Evolutionary conservation across 2,329 filamentous ascomycete genomes (phyloP), one percentile per base, ranked within the genome.

Genomic region (Dryadomyces quercivorus): DNA sequence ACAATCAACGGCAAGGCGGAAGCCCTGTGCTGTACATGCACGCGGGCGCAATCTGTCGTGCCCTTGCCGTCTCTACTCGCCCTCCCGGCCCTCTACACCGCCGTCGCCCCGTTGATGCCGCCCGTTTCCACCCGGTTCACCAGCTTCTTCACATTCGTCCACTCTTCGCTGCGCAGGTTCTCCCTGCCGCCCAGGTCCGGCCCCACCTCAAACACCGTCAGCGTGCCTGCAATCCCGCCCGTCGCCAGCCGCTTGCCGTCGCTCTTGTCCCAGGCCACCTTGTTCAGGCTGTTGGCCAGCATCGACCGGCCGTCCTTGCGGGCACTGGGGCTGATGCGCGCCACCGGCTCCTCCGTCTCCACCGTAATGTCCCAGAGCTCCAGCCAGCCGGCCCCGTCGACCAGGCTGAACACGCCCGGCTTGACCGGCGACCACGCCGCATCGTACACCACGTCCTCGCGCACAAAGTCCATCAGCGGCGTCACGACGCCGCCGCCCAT

Each of bases 401-500:
- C 93, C 20, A 95, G 81, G 1, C 88, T 89, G 69, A 98, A 98
- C 9, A 98, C 88, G 42, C 90, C 91, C 0, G 93, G 93, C 66
- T 93, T 92, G 60, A 93, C 81, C 0, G 93, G 93, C 15, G 89
- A 95, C 94, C 94, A 98, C 53, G 85, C 85, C 2, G 89, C 91
- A 66, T 96, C 92, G 70, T 98, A 98, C 52, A 98, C 91, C 20
- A 96, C 85, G 63, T 98, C 94, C 70, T 98, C 94, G 54, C 93
- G 85, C 20, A 87, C 85, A 64, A 98, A 89, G 59, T 97, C 90
- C 13, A 97, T 77, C 26, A 98, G 75, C 0, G 93, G 93, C 2
- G 78, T 70, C 34, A 92, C 82, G 38, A 70, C 61, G 66, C 69
- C 44, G 31, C 72, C 68, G 13, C 73, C 76, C 6, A 13, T 13